Conservation (phyloP, 2,329 filamentous ascomycete genomes). For the Alternaria gaisen region DNA sequence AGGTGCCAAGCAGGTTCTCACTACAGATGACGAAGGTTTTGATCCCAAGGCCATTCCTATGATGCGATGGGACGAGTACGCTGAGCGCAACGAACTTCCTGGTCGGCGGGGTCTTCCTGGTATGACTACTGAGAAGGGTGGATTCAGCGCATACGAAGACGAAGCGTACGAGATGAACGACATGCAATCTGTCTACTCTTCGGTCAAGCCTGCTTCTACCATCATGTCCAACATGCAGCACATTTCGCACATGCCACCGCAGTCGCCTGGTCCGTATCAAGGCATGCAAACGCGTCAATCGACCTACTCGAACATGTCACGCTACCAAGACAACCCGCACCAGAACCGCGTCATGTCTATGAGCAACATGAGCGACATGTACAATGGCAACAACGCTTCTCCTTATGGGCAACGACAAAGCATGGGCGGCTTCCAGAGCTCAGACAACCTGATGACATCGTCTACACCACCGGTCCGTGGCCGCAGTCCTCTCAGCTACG, state of each 20-base stretch:
- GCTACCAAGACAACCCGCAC: conserved; percentile 71
- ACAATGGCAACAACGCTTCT: conserved; percentile 32
- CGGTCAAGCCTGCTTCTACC: conserved; percentile 84
- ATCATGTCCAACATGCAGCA: conserved; percentile 85
- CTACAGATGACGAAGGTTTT: conserved; percentile 81
- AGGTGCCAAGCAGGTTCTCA: conserved; percentile 88
- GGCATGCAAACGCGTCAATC: conserved; percentile 73
- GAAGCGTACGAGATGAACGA: conserved; percentile 96
- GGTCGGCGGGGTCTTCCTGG: conserved; percentile 77
- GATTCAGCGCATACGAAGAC: conserved; percentile 72
- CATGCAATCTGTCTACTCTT: conserved; percentile 95
- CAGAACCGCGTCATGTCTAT: conserved; percentile 67
- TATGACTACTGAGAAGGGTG: conserved; percentile 65
- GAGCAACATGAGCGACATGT: conserved; percentile 61
- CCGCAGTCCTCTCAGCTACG: conserved; percentile 61
- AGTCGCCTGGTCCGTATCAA: conserved; percentile 76
- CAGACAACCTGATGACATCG: conserved; percentile 51
- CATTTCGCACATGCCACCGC: conserved; percentile 78
- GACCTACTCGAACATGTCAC: conserved; percentile 71
- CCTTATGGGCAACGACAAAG: conserved; percentile 52
- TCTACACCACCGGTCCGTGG: conserved; percentile 49
- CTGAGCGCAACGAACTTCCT: conserved; percentile 82
- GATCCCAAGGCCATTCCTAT: conserved; percentile 93
- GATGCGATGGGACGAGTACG: conserved; percentile 98
- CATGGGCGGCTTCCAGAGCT: conserved; percentile 55